Evolutionary conservation across 2,329 filamentous ascomycete species (phyloP).

Genomic region (Chaetothyriales sp.): DNA sequence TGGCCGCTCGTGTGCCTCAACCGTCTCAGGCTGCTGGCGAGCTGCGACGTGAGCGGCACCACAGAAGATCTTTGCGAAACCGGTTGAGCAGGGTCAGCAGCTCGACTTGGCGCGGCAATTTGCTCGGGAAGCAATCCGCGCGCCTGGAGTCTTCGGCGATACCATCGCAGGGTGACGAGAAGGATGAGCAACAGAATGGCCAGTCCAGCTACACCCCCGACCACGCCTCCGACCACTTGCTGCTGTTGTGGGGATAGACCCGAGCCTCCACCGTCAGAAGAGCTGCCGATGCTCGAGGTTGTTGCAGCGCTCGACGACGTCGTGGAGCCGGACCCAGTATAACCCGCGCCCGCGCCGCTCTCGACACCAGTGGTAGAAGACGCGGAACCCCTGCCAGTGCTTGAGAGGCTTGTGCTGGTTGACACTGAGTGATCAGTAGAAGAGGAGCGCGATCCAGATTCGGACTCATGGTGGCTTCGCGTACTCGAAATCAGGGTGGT

Average conservation of each 20-base stretch:
- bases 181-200: slow-evolving; percentile 38
- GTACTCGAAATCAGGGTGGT: not conserved
- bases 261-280: slow-evolving; percentile 12
- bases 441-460: not conserved
- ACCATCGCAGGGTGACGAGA: slow-evolving; percentile 40
- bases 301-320: not conserved
- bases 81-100: slow-evolving; percentile 6
- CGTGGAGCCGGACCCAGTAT: slow-evolving; percentile 2
- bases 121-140: slow-evolving; percentile 19
- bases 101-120: slow-evolving; percentile 14
- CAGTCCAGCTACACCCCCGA: slow-evolving; percentile 47
- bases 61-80: slow-evolving; percentile 25
- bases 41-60: slow-evolving; percentile 26
- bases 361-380: slow-evolving; percentile 1
- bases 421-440: slow-evolving; percentile 3
- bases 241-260: slow-evolving; percentile 27
- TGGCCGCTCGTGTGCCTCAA: slow-evolving; percentile 24
- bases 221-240: slow-evolving; percentile 48
- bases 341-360: slow-evolving; percentile 2
- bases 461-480: not conserved
- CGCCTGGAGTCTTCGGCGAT: slow-evolving; percentile 26
- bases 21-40: slow-evolving; percentile 25
- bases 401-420: slow-evolving; percentile 1
- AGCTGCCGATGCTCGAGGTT: slow-evolving; percentile 8
- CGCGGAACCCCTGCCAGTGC: not conserved